Evolutionary conservation across 2,329 filamentous ascomycete species (phyloP), one percentile per base, ranked within the genome.

Genomic region (Cladophialophora bantiana): DNA sequence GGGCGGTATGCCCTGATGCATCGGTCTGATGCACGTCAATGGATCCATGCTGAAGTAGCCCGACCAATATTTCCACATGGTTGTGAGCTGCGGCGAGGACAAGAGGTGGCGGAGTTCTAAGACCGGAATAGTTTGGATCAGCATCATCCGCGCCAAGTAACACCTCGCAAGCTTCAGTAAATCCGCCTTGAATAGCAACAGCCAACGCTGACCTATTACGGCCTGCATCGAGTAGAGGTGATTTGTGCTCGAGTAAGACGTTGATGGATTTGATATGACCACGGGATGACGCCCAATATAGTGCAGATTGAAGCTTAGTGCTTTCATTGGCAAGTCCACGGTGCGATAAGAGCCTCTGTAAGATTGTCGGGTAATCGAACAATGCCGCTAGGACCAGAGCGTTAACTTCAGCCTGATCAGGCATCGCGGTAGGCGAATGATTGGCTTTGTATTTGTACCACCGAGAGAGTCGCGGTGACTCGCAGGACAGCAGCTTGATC

Each of bases 241-340:
- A 35, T 36, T 48, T 55, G 36, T 64, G 15, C 36, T 67, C 60
- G 42, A 67, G 55, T 64, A 67, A 64, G 18, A 67, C 31, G 34
- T 42, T 52, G 20, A 67, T 53, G 38, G 53, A 58, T 9, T 59
- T n/a, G 36, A 54, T 9, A 54, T 59, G 50, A 40, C 53, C 65
- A 10, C 61, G 50, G 20, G 62, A 65, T 45, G 56, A 54, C 32
- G 65, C 65, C 65, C 65, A 68, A 62, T 54, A 68, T n/a, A 66
- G 48, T 26, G 62, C 65, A 36, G 38, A 34, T 54, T 59, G 50
- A 60, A 68, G 62, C 20, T 45, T 20, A n/a, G 54, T 59, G 26
- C 32, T 20, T n/a, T 56, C 45, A 36, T 42, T 45, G 12, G 38
- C 1, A 59, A n/a, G 53, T n/a, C 26, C 42, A 59, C 38, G 60